phyloP scores from a whole-genome alignment of 495 filamentous ascomycete species.

The Hypoxylon fuscum region DNA sequence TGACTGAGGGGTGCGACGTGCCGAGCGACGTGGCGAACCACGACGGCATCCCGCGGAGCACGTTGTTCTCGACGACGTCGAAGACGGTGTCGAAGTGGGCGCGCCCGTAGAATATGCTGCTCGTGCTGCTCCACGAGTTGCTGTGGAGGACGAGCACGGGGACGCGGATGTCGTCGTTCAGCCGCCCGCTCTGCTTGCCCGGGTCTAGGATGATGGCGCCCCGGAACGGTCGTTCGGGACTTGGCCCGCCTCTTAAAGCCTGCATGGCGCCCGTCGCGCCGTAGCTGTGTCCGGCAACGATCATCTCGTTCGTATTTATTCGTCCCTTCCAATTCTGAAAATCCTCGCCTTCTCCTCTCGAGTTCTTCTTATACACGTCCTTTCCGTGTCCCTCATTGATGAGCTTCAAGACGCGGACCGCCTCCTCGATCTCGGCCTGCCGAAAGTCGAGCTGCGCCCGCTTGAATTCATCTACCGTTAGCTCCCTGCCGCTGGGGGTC shows the following conservation, averaged over 20 bases:
- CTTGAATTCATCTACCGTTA: conserved; percentile 52
- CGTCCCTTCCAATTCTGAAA: conserved; percentile 46
- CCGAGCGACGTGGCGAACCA: conserved; percentile 64
- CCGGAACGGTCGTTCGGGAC: conserved; percentile 46
- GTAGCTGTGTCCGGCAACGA: conserved; percentile 62
- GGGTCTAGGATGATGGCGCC: conserved; percentile 60
- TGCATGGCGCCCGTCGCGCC: conserved; percentile 63
- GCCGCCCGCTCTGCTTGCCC: conserved; percentile 60
- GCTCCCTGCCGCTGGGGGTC: conserved; percentile 26
- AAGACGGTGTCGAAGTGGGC: conserved; percentile 62
- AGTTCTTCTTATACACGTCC: conserved; percentile 46
- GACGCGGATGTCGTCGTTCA: conserved; percentile 60
- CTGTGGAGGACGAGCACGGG: conserved; percentile 61
- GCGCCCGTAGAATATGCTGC: conserved; percentile 57
- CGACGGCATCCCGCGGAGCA: conserved; percentile 44
- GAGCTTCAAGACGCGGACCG: conserved; percentile 50
- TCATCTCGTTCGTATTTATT: conserved; percentile 51
- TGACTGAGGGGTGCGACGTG: conserved; percentile 61
- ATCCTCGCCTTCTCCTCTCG: conserved; percentile 44
- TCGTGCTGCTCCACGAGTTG: conserved; percentile 59
- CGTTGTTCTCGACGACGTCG: conserved; percentile 53
- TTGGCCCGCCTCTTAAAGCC: conserved; percentile 54
- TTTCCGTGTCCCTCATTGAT: conserved; percentile 56
- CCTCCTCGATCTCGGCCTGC: conserved; percentile 62
- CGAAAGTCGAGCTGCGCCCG: conserved; percentile 59